Conservation (phyloP, 2,329 filamentous ascomycete species). For the Fusarium tupiense region DNA sequence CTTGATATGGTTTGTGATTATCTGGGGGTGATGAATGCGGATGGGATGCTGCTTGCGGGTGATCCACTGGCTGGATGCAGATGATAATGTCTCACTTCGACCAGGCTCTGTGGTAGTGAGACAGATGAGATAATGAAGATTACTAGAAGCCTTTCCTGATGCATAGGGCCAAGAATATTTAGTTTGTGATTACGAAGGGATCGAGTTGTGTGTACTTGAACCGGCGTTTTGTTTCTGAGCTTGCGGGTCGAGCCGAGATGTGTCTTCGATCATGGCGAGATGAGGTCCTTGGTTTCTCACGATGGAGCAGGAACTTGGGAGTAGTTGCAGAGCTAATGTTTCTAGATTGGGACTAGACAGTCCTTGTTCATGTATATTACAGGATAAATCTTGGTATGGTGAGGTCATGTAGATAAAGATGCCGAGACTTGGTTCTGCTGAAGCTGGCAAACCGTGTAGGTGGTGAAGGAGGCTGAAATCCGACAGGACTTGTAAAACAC, state of each 20-base stretch:
- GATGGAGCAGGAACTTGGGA: not conserved
- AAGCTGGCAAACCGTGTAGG: accelerated
- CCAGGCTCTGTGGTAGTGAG: not conserved
- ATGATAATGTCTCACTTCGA: not conserved
- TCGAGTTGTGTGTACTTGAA: not conserved
- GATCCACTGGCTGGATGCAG: slow-evolving; percentile 19
- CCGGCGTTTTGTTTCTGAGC: not conserved
- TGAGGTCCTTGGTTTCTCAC: not conserved
- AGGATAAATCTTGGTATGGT: not conserved
- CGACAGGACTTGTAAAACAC: accelerated
- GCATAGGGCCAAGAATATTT: too few species aligned
- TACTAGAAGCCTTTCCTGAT: not conserved
- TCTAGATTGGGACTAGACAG: not conserved
- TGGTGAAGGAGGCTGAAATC: accelerated
- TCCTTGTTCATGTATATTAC: too few species aligned
- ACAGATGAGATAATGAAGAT: not conserved
- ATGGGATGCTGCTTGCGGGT: slow-evolving; percentile 15
- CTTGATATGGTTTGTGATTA: not conserved
- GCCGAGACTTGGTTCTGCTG: not conserved
- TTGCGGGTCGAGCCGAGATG: not conserved
- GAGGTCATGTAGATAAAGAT: not conserved
- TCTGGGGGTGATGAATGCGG: slow-evolving; percentile 11
- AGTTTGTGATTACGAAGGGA: too few species aligned
- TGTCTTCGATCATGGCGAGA: not conserved
- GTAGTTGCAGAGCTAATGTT: accelerated